These are phyloP conservation scores for Selaginella tamariscina DNA, from an alignment of 75 land plant genomes.

Conservation along the genomic window DNA sequence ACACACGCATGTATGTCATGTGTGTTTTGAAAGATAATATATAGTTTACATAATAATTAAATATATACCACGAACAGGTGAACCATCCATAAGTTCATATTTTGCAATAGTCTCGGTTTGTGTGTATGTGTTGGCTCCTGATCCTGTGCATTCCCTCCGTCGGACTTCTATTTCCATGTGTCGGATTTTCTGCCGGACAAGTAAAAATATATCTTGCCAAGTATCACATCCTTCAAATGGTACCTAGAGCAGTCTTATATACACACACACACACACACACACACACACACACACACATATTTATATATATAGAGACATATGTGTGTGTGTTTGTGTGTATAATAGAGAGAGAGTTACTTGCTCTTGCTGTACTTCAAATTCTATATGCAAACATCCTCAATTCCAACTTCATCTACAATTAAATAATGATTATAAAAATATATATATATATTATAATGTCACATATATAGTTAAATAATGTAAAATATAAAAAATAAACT, in stretches of 20 bases:
- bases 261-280: too few relatives aligned
- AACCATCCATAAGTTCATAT: conserved; percentile 11
- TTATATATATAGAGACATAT: background rate
- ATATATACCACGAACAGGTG: conserved; percentile 9
- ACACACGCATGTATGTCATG: too few relatives aligned
- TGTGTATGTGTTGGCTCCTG: conserved; percentile 3
- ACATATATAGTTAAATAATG: too few relatives aligned
- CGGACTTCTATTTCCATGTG: conserved; percentile 9
- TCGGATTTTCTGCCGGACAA: background rate
- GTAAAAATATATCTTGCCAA: conserved; percentile 8
- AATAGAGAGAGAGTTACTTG: conserved; percentile 43
- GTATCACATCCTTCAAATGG: conserved; percentile 8
- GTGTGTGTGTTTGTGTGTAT: background rate
- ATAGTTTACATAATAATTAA: background rate
- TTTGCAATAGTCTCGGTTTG: conserved; percentile 10
- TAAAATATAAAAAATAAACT: background rate
- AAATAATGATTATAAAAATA: background rate
- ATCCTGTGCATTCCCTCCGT: background rate
- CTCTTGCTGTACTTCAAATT: conserved; percentile 97
- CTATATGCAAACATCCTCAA: conserved; percentile 98
- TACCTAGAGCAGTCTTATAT: background rate
- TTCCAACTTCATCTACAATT: conserved; percentile 90
- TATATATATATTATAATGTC: too few relatives aligned
- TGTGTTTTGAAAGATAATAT: background rate
- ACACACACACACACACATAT: too few relatives aligned